A percentile compares a stretch with the other conserved stretches of the same genome.
phyloP scores from a whole-genome alignment of 208 protist genomes.

The Trypanosomatidae sp. region DNA sequence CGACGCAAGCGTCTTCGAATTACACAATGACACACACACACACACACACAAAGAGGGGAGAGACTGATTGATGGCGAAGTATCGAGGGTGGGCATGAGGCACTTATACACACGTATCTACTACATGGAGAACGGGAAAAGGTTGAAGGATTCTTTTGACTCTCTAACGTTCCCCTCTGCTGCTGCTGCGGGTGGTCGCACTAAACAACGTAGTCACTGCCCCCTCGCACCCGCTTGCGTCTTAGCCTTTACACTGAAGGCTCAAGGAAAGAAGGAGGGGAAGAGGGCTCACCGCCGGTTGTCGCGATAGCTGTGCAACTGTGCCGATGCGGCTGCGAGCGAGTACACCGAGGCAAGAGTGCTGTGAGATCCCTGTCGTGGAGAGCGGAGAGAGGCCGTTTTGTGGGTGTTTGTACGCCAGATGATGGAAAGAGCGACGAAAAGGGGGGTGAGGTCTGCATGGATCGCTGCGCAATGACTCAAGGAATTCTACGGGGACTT shows the following conservation, averaged over 20 bases:
- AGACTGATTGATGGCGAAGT: not conserved
- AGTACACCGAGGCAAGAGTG: not conserved
- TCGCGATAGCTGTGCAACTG: not conserved
- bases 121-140: not conserved
- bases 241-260: not conserved
- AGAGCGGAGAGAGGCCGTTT: not conserved
- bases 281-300: not conserved
- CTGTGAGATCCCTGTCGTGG: not conserved
- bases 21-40: not conserved
- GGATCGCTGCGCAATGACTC: too few species aligned
- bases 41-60: not conserved
- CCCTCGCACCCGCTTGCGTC: not conserved
- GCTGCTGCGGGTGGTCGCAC: not conserved
- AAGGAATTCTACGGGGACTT: too few species aligned
- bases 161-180: not conserved
- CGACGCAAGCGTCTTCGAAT: not conserved
- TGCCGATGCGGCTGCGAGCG: not conserved
- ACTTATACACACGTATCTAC: not conserved
- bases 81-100: not conserved
- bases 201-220: not conserved
- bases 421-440: too few species aligned
- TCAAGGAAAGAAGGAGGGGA: not conserved
- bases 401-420: not conserved
- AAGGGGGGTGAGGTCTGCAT: too few species aligned
- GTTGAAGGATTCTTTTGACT: not conserved